These are phyloP conservation scores for Neurospora tetrasperma DNA, from an alignment of 495 filamentous ascomycete genomes.

Conservation along the genomic window DNA sequence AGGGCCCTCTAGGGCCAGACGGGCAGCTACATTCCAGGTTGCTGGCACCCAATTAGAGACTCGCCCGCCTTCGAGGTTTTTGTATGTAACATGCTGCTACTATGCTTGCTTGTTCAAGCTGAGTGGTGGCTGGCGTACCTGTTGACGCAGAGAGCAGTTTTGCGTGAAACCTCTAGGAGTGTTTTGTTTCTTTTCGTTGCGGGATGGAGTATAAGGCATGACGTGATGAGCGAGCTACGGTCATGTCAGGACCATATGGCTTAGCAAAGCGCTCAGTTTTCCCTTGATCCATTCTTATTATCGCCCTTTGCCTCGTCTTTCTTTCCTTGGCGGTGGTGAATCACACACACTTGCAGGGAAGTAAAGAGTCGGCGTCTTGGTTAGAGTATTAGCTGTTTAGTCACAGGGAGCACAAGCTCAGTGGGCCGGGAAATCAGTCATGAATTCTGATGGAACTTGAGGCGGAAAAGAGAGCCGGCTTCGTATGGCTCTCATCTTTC, in stretches of 20 bases:
- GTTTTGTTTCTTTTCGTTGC: background rate
- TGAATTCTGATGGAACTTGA: no score
- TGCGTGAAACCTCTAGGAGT: background rate
- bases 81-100: background rate
- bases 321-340: background rate
- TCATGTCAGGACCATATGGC: background rate
- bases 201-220: background rate
- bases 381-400: background rate
- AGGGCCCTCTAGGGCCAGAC: background rate
- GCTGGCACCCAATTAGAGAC: background rate
- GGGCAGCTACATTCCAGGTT: background rate
- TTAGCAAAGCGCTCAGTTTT: background rate
- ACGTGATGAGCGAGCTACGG: background rate
- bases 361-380: background rate
- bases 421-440: no score
- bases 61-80: background rate
- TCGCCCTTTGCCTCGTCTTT: background rate
- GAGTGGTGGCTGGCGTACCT: background rate
- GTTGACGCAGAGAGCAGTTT: background rate
- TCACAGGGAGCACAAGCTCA: background rate
- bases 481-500: no score
- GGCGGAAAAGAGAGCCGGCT: no score
- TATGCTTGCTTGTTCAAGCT: background rate
- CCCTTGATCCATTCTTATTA: background rate
- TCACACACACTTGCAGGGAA: background rate